Conservation (phyloP, 495 filamentous ascomycete species). For the Xylaria flabelliformis region DNA sequence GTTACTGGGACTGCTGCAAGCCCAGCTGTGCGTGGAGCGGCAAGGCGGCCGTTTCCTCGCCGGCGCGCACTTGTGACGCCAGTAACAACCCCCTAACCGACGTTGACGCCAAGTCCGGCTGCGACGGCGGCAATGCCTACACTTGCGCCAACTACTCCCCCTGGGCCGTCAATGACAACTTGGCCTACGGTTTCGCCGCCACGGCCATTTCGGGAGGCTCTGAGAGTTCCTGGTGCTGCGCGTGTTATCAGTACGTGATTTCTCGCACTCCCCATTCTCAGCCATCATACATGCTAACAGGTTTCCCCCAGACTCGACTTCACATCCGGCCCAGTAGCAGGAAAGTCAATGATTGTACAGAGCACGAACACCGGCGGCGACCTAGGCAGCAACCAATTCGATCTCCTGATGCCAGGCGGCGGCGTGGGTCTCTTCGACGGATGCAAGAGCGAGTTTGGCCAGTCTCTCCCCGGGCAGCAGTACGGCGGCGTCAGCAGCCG, state of each 20-base stretch:
- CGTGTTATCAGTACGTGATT: conserved; percentile 58
- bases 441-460: conserved; percentile 58
- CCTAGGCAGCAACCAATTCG: conserved; percentile 63
- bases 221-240: conserved; percentile 61
- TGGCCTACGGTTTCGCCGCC: conserved; percentile 65
- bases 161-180: conserved; percentile 57
- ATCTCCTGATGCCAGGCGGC: conserved; percentile 64
- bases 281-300: conserved; percentile 7
- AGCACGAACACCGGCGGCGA: conserved; percentile 68
- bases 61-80: conserved; percentile 58
- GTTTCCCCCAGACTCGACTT: conserved; percentile 41
- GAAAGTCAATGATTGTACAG: conserved; percentile 67
- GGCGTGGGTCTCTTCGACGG: conserved; percentile 64
- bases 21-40: conserved; percentile 63
- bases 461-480: conserved; percentile 57
- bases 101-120: conserved; percentile 39
- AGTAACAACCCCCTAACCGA: conserved; percentile 52
- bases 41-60: conserved; percentile 56
- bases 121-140: conserved; percentile 55
- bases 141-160: conserved; percentile 61
- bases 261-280: conserved; percentile 13
- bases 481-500: conserved; percentile 62
- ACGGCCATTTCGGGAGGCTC: conserved; percentile 51
- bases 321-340: conserved; percentile 49
- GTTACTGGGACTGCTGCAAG: conserved; percentile 71